A percentile compares a stretch with the other conserved stretches of the same genome.
These are phyloP conservation scores for Tetracladium maxilliforme DNA, from an alignment of 2,329 filamentous ascomycete genomes.

Conservation along the genomic window DNA sequence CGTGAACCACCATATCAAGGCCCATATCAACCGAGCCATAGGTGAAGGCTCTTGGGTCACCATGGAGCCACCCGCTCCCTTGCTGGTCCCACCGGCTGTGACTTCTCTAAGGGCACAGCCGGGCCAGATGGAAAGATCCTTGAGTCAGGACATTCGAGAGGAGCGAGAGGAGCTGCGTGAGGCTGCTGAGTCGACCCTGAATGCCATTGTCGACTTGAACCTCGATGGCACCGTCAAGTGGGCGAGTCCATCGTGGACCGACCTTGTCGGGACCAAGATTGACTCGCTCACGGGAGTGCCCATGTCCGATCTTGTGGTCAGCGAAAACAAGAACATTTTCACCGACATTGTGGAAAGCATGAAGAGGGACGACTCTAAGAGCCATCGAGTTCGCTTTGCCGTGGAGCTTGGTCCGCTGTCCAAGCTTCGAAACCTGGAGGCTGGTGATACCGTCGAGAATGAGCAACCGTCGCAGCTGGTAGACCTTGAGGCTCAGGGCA, in stretches of 20 bases:
- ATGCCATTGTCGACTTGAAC: constrained; percentile 88
- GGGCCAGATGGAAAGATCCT: constrained; percentile 41
- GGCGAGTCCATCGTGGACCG: constrained; percentile 92
- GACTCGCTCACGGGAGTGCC: constrained; percentile 60
- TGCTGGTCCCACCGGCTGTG: constrained; percentile 37
- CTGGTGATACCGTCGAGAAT: constrained; percentile 20
- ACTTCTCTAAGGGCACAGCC: constrained; percentile 33
- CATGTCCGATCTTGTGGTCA: constrained; percentile 67
- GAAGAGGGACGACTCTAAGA: constrained; percentile 84
- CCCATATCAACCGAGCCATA: too few species aligned
- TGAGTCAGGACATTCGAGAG: constrained; percentile 83
- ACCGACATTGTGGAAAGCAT: constrained; percentile 74
- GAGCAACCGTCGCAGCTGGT: constrained; percentile 40
- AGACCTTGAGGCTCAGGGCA: constrained; percentile 91
- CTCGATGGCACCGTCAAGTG: constrained; percentile 84
- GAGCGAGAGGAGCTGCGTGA: constrained; percentile 89
- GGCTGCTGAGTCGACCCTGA: constrained; percentile 90
- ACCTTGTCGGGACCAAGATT: constrained; percentile 71
- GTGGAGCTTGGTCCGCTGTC: constrained; percentile 56
- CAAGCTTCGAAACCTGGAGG: constrained; percentile 32
- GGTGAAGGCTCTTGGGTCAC: too few species aligned
- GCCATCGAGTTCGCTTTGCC: constrained; percentile 75
- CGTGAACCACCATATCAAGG: too few species aligned
- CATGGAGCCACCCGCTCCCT: constrained; percentile 11
- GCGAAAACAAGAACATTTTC: constrained; percentile 68